Base-by-base conservation (phyloP, 306 rosid genomes). In the Lagenaria siceraria region DNA sequence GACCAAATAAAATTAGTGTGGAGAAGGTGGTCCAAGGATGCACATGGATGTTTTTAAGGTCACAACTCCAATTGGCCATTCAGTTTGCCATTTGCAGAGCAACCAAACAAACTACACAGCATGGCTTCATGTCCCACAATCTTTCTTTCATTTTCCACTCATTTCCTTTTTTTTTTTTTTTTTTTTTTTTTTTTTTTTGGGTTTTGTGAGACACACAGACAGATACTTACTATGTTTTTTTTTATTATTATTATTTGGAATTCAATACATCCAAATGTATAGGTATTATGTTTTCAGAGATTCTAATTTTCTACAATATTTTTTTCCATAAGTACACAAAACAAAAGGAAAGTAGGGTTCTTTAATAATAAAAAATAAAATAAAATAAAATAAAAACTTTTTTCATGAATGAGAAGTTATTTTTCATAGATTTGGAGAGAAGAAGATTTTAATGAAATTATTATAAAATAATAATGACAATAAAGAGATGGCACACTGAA, bases 21-120 rank as follows among this genome's bases (percentile, higher is more conserved):
- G 29, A 65, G 51, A n/a, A 65, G 73, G 74, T 68, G 74, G 74
- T 68, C 74, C 74, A 42, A 68, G 21, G 19, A 43, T 0, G 74
- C 74, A 68, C 74, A 68, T 68, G 76, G 24, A 70, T 71, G 76
- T 25, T 48, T 43, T 11, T 48, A 70, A 38, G 58, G 38, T 24
- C 36, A 70, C 36, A 22, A 22, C 54, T 70, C 10, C 38, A 46
- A 70, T 70, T 70, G 56, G 58, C 38, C 17, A 8, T 27, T 48
- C 21, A 25, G 2, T 71, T 71, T 71, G 4, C 56, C n/a, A 71
- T 71, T 70, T 46, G 21, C 22, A 71, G 38, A 46, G 40, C 42
- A 71, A 71, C 35, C 40, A 71, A 71, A 46, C 76, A 71, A 71
- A 71, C 17, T 71, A 4, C 54, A 71, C 76, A 71, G 58, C 58